Percentiles rank a stretch among this genome's conserved stretches.
phyloP scores from a whole-genome alignment of 2,329 filamentous ascomycete genomes.

The Hirsutella thompsonii region DNA sequence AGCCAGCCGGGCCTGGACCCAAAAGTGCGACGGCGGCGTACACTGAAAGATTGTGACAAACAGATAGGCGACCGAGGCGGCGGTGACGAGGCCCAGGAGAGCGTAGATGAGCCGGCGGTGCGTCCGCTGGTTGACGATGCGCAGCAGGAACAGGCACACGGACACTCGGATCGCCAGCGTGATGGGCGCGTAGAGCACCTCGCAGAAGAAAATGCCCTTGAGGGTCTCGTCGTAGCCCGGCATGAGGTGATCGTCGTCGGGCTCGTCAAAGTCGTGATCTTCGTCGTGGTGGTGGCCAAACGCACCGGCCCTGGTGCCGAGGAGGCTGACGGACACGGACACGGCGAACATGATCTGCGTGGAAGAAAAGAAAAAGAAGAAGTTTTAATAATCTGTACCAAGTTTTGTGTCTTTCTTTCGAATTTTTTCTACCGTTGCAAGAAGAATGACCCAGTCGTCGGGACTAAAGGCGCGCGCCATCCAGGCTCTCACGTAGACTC shows the following conservation, averaged over 20 bases:
- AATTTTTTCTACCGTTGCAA: constrained; percentile 2
- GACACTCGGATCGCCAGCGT: constrained; percentile 3
- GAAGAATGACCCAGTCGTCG: constrained; percentile 3
- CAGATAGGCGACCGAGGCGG: neutral
- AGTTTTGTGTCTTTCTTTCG: too few species aligned
- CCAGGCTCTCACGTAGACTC: constrained; percentile 1
- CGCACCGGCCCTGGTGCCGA: constrained; percentile 1
- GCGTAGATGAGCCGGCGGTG: constrained; percentile 1
- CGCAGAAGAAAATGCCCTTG: constrained; percentile 3
- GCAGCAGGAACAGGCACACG: constrained; percentile 3
- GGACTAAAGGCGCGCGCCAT: neutral
- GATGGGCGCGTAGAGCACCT: constrained; percentile 1
- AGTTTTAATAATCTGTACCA: neutral
- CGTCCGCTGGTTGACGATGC: constrained; percentile 1
- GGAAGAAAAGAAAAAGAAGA: neutral
- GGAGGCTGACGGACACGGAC: constrained; percentile 1
- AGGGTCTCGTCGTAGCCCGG: neutral
- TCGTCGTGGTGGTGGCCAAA: neutral
- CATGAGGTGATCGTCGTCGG: too few species aligned
- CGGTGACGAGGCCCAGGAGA: constrained; percentile 1
- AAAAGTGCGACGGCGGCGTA: constrained; percentile 3
- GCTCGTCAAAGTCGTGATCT: neutral
- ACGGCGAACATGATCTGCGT: constrained; percentile 1
- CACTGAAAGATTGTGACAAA: constrained; percentile 2
- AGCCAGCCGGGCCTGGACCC: neutral